Conservation (phyloP, 202 grass and related monocot genomes). For the Schoenoplectus tabernaemontani region DNA sequence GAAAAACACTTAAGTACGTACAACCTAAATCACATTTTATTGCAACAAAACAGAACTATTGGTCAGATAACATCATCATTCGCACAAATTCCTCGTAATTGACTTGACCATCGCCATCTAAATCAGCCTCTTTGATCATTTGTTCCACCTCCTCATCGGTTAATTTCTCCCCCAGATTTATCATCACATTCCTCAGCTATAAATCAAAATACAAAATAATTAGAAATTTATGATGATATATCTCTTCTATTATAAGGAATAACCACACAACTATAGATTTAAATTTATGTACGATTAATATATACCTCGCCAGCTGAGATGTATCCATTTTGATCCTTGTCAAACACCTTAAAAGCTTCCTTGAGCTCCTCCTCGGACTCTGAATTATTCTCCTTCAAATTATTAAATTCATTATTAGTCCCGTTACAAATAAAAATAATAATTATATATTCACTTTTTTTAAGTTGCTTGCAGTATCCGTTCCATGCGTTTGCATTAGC, state of each 20-base stretch:
- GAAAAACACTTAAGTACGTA: not conserved
- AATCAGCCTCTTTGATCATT: constrained; percentile 72
- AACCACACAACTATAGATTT: too few species aligned
- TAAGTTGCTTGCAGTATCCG: not conserved
- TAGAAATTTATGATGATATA: not conserved
- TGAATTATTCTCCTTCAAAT: constrained; percentile 1
- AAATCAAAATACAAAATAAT: not conserved
- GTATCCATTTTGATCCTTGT: constrained; percentile 69
- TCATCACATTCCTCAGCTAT: constrained; percentile 62
- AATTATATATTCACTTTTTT: not conserved
- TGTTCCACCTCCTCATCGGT: constrained; percentile 68
- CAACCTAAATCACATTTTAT: not conserved
- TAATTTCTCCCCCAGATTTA: constrained; percentile 76
- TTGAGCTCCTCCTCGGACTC: constrained; percentile 63
- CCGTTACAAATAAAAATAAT: not conserved
- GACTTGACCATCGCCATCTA: constrained; percentile 68
- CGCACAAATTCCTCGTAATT: constrained; percentile 71
- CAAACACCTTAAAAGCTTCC: constrained; percentile 83
- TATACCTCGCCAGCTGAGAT: constrained; percentile 63
- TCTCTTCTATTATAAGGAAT: not conserved
- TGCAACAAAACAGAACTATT: not conserved
- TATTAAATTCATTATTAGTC: not conserved
- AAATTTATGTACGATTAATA: not conserved
- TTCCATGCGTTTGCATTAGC: too few species aligned
- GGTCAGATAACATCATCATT: constrained; percentile 74